Base-by-base conservation (phyloP, 2,329 filamentous ascomycete species). In the Corinectria fuckeliana region DNA sequence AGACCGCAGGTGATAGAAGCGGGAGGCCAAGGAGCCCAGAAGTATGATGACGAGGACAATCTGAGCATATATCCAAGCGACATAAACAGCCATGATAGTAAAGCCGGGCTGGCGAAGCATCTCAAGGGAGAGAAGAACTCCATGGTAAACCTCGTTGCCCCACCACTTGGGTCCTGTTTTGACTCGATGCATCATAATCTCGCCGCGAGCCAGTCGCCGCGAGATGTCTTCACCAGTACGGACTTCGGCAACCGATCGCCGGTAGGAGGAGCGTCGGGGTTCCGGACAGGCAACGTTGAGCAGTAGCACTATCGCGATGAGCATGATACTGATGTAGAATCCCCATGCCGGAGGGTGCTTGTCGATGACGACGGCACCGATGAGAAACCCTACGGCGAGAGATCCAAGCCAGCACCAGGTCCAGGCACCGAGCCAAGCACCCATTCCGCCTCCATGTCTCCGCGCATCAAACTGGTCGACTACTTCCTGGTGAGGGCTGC, bases 71-170 rank as follows among this genome's bases (percentile, higher is more conserved):
- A 92, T 90, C 91, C 91, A 93, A 6, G 84, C 88, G 13, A 88
- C 80, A 73, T 93, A 93, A n/a, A 91, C 60, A 1, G 89, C 84
- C 69, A 93, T 80, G 26, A 92, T 76, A n/a, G 86, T 75, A 71
- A 93, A 93, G 0, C 91, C 91, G 3, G 88, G 85, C 71, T 93
- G 91, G 34, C 83, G 84, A 50, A 92, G 78, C 90, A 93, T 93
- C 68, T 88, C 85, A 18, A 84, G 72, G 47, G 84, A 88, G 42
- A 94, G 79, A 16, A 85, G 78, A 18, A 91, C 69, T 9, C 90
- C 91, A 42, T 91, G 90, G 74, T 86, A 86, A 20, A 92, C 83
- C 72, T 93, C 91, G 72, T 93, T 85, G 47, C 87, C 88, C 90
- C 89, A 93, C 85, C 89, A 92, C 66, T 79, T 86, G 0, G 91